Evolutionary conservation across 345 rosid species (phyloP).

Genomic region (Linum usitatissimum): DNA sequence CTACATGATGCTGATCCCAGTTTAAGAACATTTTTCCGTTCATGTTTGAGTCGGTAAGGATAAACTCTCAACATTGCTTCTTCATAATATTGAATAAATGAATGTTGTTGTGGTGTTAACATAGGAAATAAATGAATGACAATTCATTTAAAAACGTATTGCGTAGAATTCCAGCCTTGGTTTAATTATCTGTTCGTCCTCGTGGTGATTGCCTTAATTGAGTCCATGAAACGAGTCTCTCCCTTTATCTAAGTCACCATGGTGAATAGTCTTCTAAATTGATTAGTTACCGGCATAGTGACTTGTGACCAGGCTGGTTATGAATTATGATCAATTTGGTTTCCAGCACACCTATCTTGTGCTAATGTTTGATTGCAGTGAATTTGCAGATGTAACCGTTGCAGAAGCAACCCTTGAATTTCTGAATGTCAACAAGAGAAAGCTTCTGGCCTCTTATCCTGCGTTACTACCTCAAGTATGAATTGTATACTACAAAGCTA

Average conservation of each 20-base stretch:
- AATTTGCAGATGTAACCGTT: slow-evolving; percentile 82
- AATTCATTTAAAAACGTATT: not conserved
- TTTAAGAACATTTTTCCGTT: slow-evolving; percentile 57
- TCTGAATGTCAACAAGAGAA: slow-evolving; percentile 55
- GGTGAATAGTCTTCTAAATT: not conserved
- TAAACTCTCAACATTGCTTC: not conserved
- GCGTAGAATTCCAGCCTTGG: not conserved
- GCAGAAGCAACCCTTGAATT: slow-evolving; percentile 90
- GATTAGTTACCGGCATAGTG: not conserved
- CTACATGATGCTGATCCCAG: slow-evolving; percentile 92
- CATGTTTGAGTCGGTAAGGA: slow-evolving; percentile 81
- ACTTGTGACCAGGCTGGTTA: not conserved
- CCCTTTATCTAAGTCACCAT: not conserved
- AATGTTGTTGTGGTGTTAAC: not conserved
- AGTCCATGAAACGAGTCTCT: not conserved
- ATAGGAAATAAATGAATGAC: not conserved
- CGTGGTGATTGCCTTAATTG: not conserved
- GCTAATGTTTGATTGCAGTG: slow-evolving; percentile 50
- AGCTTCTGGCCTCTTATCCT: slow-evolving; percentile 54
- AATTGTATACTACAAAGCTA: not conserved
- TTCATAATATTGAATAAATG: not conserved
- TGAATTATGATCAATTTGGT: not conserved
- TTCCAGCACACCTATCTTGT: slow-evolving; percentile 11
- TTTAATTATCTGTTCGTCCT: not conserved
- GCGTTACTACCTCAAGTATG: slow-evolving; percentile 74